Percentiles rank a stretch among this genome's conserved stretches.
These are phyloP conservation scores for Fusarium sacchari DNA, from an alignment of 2,329 filamentous ascomycete species.

Conservation along the genomic window DNA sequence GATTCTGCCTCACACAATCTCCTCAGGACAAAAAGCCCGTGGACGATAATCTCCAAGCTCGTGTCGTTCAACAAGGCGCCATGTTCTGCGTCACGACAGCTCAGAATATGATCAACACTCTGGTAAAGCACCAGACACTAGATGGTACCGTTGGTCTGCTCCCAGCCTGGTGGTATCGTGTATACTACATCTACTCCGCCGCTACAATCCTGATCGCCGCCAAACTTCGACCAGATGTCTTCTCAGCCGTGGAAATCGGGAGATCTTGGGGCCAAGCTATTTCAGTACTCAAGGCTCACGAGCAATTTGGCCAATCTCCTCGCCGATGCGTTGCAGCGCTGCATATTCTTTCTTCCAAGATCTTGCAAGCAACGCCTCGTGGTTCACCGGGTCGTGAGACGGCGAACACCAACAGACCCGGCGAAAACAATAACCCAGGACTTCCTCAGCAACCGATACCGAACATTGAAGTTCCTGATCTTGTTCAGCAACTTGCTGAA, in stretches of 20 bases:
- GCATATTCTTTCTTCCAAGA: constrained; percentile 49
- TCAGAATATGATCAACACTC: constrained; percentile 46
- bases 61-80: constrained; percentile 48
- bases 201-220: constrained; percentile 51
- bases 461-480: constrained; percentile 13
- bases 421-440: neutral
- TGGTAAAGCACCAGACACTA: constrained; percentile 44
- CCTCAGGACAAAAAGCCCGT: constrained; percentile 6
- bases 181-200: constrained; percentile 52
- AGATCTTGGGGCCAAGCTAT: constrained; percentile 49
- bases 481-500: constrained; percentile 31
- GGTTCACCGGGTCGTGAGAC: neutral
- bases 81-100: constrained; percentile 49
- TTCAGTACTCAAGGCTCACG: constrained; percentile 46
- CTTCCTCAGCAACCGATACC: neutral
- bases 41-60: constrained; percentile 39
- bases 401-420: neutral
- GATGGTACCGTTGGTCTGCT: constrained; percentile 49
- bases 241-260: constrained; percentile 41
- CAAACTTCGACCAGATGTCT: constrained; percentile 48
- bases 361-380: constrained; percentile 38
- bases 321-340: constrained; percentile 48
- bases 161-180: constrained; percentile 53
- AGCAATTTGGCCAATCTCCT: constrained; percentile 48
- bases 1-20: constrained; percentile 46